Evolutionary conservation across 2,329 filamentous ascomycete genomes (phyloP).

Genomic region (Aureobasidium vineae): DNA sequence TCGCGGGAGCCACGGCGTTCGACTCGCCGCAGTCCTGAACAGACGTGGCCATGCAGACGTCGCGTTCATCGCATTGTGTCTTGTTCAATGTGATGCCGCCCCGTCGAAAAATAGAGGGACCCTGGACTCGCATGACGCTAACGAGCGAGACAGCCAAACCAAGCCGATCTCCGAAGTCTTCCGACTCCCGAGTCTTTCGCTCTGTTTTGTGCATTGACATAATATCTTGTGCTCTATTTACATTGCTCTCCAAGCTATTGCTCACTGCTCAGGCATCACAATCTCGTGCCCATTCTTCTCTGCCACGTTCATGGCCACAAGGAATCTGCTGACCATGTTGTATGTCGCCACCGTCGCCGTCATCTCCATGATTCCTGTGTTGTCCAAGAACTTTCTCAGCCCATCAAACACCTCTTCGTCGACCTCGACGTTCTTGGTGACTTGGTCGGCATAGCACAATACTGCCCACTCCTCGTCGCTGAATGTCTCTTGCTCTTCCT

Average conservation of each 20-base stretch:
- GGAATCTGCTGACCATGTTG: slow-evolving; percentile 42
- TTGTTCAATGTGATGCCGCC: neutral
- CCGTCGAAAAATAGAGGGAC: slow-evolving; percentile 6
- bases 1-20: slow-evolving; percentile 12
- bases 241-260: neutral
- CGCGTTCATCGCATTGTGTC: slow-evolving; percentile 23
- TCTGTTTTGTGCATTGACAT: neutral
- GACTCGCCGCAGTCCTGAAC: slow-evolving; percentile 17
- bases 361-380: slow-evolving; percentile 40
- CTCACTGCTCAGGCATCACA: slow-evolving; percentile 34
- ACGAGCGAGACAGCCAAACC: neutral
- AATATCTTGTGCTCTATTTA: slow-evolving; percentile 8
- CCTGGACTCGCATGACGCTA: slow-evolving; percentile 26
- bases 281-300: slow-evolving; percentile 41
- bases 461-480: slow-evolving; percentile 37
- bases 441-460: slow-evolving; percentile 38
- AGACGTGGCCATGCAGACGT: slow-evolving; percentile 19
- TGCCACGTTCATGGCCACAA: slow-evolving; percentile 42
- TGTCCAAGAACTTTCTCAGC: slow-evolving; percentile 35
- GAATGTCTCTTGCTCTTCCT: slow-evolving; percentile 28
- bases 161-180: slow-evolving; percentile 7
- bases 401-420: slow-evolving; percentile 36
- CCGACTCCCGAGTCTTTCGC: neutral
- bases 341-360: slow-evolving; percentile 41
- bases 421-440: slow-evolving; percentile 37